Percentiles rank a stretch among this genome's conserved stretches.
Evolutionary conservation across 2,329 filamentous ascomycete species (phyloP).

Genomic region (Fusarium fujikuroi): DNA sequence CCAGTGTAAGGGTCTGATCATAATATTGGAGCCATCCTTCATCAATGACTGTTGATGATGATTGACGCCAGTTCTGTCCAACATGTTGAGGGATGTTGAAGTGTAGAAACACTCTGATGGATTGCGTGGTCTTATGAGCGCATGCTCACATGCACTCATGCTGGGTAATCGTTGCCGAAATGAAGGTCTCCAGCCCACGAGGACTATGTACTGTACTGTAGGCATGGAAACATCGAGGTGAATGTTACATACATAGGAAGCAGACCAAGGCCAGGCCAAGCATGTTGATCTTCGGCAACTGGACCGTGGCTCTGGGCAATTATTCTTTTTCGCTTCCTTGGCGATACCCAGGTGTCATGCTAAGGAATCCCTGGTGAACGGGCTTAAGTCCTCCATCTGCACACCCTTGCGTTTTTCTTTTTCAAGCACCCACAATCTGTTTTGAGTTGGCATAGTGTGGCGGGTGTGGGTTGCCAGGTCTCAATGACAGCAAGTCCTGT

Average conservation of each 20-base stretch:
- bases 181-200: not conserved
- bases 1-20: slow-evolving; percentile 40
- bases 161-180: not conserved
- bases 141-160: not conserved
- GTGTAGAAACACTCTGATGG: not conserved
- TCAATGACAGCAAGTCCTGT: slow-evolving; percentile 18
- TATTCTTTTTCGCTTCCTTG: slow-evolving; percentile 47
- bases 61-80: not conserved
- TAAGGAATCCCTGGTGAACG: slow-evolving; percentile 30
- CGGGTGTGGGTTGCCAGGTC: slow-evolving; percentile 8
- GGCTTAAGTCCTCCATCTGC: slow-evolving; percentile 31
- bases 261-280: not conserved
- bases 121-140: not conserved
- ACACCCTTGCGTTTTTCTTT: slow-evolving; percentile 26
- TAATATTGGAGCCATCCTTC: slow-evolving; percentile 37
- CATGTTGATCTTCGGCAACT: slow-evolving; percentile 25
- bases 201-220: not conserved
- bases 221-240: not conserved
- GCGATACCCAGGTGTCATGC: slow-evolving; percentile 32
- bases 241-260: not conserved
- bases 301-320: slow-evolving; percentile 37
- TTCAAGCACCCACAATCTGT: slow-evolving; percentile 25
- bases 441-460: slow-evolving; percentile 30
- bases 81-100: not conserved
- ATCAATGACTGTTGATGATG: slow-evolving; percentile 4